Percentiles rank a stretch among this genome's conserved stretches.
Conservation (phyloP, 1,139 yeast species). For the Sugiyamaella pinicola region DNA sequence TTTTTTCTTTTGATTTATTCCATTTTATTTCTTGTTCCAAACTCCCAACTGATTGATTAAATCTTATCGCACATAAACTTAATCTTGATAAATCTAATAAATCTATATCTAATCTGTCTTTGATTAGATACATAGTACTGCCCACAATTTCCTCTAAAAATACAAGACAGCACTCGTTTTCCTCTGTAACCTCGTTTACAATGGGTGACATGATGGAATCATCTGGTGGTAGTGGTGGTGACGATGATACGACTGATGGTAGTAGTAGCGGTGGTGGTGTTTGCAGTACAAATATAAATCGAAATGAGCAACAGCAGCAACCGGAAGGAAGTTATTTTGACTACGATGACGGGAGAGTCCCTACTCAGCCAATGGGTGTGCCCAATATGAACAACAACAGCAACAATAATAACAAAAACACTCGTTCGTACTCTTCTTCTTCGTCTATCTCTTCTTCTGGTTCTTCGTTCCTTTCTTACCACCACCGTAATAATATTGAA, state of each 20-base stretch:
- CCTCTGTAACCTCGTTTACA: slow-evolving; percentile 18
- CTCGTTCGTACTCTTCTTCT: not conserved
- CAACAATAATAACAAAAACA: too few relatives aligned
- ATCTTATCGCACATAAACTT: too few relatives aligned
- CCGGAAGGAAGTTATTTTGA: not conserved
- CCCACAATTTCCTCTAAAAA: slow-evolving; percentile 25
- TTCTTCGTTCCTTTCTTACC: slow-evolving; percentile 13
- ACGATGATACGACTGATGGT: slow-evolving; percentile 23
- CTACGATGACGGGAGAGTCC: not conserved
- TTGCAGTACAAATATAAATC: slow-evolving; percentile 18
- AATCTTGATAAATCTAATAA: too few relatives aligned
- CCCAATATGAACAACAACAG: slow-evolving; percentile 1
- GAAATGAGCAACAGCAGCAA: slow-evolving; percentile 14
- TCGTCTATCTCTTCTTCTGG: slow-evolving; percentile 13
- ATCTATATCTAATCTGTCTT: not conserved
- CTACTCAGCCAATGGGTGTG: slow-evolving; percentile 14
- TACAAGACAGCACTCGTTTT: slow-evolving; percentile 4
- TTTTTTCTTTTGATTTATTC: too few relatives aligned
- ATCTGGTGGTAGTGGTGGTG: slow-evolving; percentile 18
- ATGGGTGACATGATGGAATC: slow-evolving; percentile 25
- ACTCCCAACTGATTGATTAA: too few relatives aligned
- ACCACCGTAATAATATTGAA: slow-evolving; percentile 20
- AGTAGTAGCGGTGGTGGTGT: slow-evolving; percentile 23
- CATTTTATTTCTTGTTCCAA: too few relatives aligned
- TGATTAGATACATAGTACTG: not conserved